These are phyloP conservation scores for Pseudocercospora eumusae DNA, from an alignment of 2,329 filamentous ascomycete genomes.

Conservation along the genomic window DNA sequence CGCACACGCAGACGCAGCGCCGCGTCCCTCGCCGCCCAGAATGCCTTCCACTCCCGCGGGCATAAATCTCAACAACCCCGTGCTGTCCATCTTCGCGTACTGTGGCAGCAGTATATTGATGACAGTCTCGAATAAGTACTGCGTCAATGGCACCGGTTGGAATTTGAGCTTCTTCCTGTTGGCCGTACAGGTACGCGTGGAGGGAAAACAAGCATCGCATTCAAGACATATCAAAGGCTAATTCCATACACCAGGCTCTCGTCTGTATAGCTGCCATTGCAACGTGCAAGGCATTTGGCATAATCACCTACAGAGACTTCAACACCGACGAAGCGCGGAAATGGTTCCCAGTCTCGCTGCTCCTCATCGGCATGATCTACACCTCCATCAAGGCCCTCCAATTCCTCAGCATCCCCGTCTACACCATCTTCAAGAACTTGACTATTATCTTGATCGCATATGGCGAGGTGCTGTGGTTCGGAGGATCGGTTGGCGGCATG, in stretches of 20 bases:
- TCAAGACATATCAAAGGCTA: constrained; percentile 17
- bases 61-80: constrained; percentile 63
- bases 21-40: constrained; percentile 46
- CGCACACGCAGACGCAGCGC: constrained; percentile 39
- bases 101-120: constrained; percentile 96
- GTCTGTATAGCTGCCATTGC: constrained; percentile 87
- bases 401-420: constrained; percentile 95
- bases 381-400: constrained; percentile 94
- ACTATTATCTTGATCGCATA: constrained; percentile 99
- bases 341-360: constrained; percentile 95
- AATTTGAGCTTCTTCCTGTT: constrained; percentile 97
- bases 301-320: constrained; percentile 84
- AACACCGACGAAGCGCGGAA: constrained; percentile 86
- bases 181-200: constrained; percentile 76
- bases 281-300: constrained; percentile 72
- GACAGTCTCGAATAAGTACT: constrained; percentile 99
- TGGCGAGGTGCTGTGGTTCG: constrained; percentile 97
- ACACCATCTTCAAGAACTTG: constrained; percentile 99
- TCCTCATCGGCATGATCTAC: constrained; percentile 99
- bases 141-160: constrained; percentile 85
- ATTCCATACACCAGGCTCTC: constrained; percentile 62
- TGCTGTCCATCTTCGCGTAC: constrained; percentile 81
- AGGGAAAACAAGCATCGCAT: not conserved
- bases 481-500: constrained; percentile 83
- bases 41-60: constrained; percentile 49